Evolutionary conservation across 768 basidiomycete species (phyloP).

Genomic region (Xerocomus potaroensis): DNA sequence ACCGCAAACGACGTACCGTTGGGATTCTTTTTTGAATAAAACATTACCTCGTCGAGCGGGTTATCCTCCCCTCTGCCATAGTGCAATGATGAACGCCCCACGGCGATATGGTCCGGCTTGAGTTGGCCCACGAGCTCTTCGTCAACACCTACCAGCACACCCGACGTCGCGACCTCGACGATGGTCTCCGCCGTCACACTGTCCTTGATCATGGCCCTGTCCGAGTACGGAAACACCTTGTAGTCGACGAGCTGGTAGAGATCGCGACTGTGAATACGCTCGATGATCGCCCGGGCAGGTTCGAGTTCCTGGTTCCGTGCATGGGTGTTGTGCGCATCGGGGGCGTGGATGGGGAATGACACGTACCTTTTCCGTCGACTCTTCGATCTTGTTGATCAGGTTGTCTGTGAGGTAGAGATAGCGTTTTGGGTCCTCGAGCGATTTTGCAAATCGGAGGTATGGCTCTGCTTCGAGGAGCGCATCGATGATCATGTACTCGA

Average conservation of each 20-base stretch:
- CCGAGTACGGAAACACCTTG: constrained; percentile 42
- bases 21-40: constrained; percentile 65
- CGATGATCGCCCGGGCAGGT: constrained; percentile 54
- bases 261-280: constrained; percentile 57
- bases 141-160: constrained; percentile 22
- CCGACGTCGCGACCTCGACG: constrained; percentile 38
- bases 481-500: constrained; percentile 85
- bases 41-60: constrained; percentile 65
- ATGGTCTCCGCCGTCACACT: constrained; percentile 40
- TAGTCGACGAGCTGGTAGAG: constrained; percentile 70
- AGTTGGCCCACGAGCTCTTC: constrained; percentile 34
- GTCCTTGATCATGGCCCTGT: constrained; percentile 22
- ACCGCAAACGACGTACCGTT: constrained; percentile 50
- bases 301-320: constrained; percentile 68
- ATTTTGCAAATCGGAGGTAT: constrained; percentile 52
- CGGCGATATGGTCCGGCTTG: constrained; percentile 50
- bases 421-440: constrained; percentile 51
- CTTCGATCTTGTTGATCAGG: constrained; percentile 58
- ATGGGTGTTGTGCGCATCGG: background rate
- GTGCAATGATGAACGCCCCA: constrained; percentile 64
- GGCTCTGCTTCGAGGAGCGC: constrained; percentile 68
- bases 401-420: constrained; percentile 68
- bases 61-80: constrained; percentile 71
- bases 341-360: too few relatives aligned
- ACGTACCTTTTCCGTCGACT: constrained; percentile 34